Conservation (phyloP, 2,329 filamentous ascomycete genomes). For the Epichloe bromicola region DNA sequence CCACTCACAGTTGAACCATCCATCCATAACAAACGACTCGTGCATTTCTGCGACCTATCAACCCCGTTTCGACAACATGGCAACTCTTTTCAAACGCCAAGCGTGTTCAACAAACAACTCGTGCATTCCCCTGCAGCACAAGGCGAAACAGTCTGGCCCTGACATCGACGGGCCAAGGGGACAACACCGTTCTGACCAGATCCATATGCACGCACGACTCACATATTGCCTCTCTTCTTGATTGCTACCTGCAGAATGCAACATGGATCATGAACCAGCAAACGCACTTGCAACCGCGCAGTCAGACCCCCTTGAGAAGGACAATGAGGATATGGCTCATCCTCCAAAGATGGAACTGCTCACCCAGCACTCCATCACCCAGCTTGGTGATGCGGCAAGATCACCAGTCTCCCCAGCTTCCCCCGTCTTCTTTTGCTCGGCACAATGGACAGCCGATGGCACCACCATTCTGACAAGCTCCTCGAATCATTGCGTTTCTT, state of each 20-base stretch:
- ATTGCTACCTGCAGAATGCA: background rate
- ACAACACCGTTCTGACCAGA: background rate
- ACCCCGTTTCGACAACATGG: background rate
- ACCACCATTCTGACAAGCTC: conserved; percentile 43
- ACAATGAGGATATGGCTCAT: background rate
- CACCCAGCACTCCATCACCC: background rate
- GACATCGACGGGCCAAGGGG: background rate
- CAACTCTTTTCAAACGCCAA: background rate
- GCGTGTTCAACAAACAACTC: background rate
- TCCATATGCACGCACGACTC: background rate
- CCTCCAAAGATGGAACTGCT: conserved; percentile 1
- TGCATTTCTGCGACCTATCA: background rate
- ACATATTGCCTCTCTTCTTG: no score
- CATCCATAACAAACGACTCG: background rate
- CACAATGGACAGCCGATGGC: conserved; percentile 42
- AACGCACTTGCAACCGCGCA: background rate
- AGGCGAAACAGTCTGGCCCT: no score
- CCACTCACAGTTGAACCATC: no score
- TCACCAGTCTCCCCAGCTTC: background rate
- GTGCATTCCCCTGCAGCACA: no score
- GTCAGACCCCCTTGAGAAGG: no score
- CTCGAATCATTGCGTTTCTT: conserved; percentile 39
- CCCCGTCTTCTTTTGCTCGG: conserved; percentile 22
- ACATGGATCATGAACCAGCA: background rate
- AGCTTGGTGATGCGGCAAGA: background rate